Evolutionary conservation across 805 yeast species (phyloP).

Genomic region (Saturnispora dispora): DNA sequence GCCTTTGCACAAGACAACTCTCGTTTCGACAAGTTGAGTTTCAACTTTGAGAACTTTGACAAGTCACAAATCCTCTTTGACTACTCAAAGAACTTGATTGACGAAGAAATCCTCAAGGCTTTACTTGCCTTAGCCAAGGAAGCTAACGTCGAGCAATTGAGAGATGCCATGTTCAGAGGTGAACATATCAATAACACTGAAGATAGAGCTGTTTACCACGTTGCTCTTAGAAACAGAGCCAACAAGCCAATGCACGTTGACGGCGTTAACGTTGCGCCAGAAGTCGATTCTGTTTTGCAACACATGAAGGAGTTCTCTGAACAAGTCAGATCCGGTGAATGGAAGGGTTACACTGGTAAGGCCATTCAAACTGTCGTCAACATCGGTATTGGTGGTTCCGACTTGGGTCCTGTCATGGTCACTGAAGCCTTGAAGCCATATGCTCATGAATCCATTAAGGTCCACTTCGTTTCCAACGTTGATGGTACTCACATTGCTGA

Average conservation of each 20-base stretch:
- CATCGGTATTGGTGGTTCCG: slow-evolving; percentile 99
- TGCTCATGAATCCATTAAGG: slow-evolving; percentile 61
- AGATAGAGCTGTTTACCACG: slow-evolving; percentile 94
- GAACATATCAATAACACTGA: slow-evolving; percentile 93
- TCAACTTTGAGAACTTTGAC: slow-evolving; percentile 75
- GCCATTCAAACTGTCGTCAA: slow-evolving; percentile 88
- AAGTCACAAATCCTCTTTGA: slow-evolving; percentile 87
- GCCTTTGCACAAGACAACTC: slow-evolving; percentile 68
- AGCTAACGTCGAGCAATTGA: slow-evolving; percentile 75
- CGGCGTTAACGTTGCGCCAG: slow-evolving; percentile 82
- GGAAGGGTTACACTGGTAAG: slow-evolving; percentile 98
- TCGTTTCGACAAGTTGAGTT: slow-evolving; percentile 70
- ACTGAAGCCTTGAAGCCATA: slow-evolving; percentile 95
- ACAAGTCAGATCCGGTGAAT: slow-evolving; percentile 79
- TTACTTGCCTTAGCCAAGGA: slow-evolving; percentile 80
- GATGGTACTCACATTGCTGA: slow-evolving; percentile 98
- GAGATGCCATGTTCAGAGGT: slow-evolving; percentile 90
- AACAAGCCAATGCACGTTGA: slow-evolving; percentile 80
- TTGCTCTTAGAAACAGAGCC: slow-evolving; percentile 90
- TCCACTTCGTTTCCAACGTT: slow-evolving; percentile 94
- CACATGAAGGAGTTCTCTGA: slow-evolving; percentile 97
- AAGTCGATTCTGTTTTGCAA: slow-evolving; percentile 81
- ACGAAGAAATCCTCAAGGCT: slow-evolving; percentile 65
- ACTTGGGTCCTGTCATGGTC: slow-evolving; percentile 98
- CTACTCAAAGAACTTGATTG: slow-evolving; percentile 87